Conservation (phyloP, 73 alveolate species). For the Urostyla sp. region DNA sequence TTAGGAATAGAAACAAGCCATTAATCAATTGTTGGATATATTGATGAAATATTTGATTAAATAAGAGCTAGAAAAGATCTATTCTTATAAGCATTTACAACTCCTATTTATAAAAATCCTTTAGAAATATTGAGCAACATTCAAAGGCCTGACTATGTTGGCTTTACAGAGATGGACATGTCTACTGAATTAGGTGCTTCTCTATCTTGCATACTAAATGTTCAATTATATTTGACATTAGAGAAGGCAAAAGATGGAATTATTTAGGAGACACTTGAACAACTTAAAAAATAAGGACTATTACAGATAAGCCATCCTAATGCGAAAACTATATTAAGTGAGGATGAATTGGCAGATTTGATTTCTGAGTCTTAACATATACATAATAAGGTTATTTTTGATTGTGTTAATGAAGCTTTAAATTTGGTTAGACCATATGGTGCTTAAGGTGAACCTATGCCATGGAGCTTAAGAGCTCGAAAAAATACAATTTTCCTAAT, state of each 20-base stretch:
- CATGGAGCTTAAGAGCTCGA: slow-evolving; percentile 45
- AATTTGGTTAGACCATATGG: slow-evolving; percentile 54
- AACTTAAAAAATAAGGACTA: not conserved
- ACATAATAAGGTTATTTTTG: slow-evolving; percentile 51
- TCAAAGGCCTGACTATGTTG: slow-evolving; percentile 46
- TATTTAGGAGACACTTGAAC: slow-evolving; percentile 29
- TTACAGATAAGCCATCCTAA: not conserved
- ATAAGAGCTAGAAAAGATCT: slow-evolving; percentile 21
- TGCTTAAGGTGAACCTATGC: slow-evolving; percentile 56
- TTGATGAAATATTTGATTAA: slow-evolving; percentile 8
- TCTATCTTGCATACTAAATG: slow-evolving; percentile 26
- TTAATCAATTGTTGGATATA: slow-evolving; percentile 19
- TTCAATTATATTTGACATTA: slow-evolving; percentile 16
- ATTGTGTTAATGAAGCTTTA: slow-evolving; percentile 55
- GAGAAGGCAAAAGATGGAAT: slow-evolving; percentile 45
- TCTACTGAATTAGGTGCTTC: slow-evolving; percentile 23
- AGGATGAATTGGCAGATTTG: slow-evolving; percentile 50
- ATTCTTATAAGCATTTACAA: slow-evolving; percentile 28
- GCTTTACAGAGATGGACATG: slow-evolving; percentile 9
- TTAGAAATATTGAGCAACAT: slow-evolving; percentile 25
- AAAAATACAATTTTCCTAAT: slow-evolving; percentile 42
- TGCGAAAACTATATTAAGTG: not conserved
- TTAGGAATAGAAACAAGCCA: slow-evolving; percentile 15
- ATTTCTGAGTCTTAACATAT: slow-evolving; percentile 49
- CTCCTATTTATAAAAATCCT: slow-evolving; percentile 46